Evolutionary conservation across 768 basidiomycete genomes (phyloP), one percentile per base, ranked within the genome.

Genomic region (Tremella yokohamensis): DNA sequence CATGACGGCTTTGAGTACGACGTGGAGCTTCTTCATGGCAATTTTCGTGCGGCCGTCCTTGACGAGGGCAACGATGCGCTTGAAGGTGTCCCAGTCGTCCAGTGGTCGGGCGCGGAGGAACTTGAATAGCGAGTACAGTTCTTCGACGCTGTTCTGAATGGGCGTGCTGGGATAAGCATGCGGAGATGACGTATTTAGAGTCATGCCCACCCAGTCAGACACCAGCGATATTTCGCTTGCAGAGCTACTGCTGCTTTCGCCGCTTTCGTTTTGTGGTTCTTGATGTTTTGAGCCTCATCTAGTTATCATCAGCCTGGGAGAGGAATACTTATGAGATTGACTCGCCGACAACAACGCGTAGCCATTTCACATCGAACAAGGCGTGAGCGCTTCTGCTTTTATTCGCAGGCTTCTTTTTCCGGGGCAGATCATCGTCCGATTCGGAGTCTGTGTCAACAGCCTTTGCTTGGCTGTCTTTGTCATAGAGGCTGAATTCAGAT

Each of bases 271-370:
- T 81, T 85, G 50, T 84, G 81, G 68, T 92, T 90, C 80, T 93
- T 94, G 79, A 96, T 94, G 66, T 87, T 89, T 72, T 96, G 92
- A 0, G 92, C 92, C 70, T 96, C 91, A 69, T 96, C 92, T 89
- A 40, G 51, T 22, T 34, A 16, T 25, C 29, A n/a, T 18, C 37
- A 45, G 12, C 29, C 3, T 37, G 24, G 15, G 13, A 13, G 24
- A 22, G 2, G 8, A 13, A 26, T 29, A 29, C 8, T 37, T 8
- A 29, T n/a, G 42, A 45, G 42, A 12, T 16, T n/a, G 42, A 64
- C 75, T 20, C 63, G 90, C 93, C 90, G 0, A 97, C 82, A 24
- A 97, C 87, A 49, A 94, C 81, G 11, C 90, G 81, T 78, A 84
- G 87, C 87, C 89, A 97, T 64, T 85, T 85, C 22, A 89, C 81